These are phyloP conservation scores for Solanum corneliomulleri DNA, from an alignment of 257 asterid species.

Conservation along the genomic window DNA sequence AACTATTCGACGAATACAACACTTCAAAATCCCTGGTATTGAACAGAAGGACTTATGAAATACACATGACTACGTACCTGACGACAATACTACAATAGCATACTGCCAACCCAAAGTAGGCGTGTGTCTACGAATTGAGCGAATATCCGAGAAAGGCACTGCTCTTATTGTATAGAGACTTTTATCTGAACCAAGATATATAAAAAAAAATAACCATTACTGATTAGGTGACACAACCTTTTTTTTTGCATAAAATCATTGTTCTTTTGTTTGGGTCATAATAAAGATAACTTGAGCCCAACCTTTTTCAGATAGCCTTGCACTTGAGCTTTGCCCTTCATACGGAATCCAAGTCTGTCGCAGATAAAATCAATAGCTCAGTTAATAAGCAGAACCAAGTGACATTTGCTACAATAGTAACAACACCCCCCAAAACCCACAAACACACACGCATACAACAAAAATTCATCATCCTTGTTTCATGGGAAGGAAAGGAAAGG, in stretches of 20 bases:
- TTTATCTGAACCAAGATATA: conserved; percentile 55
- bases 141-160: conserved; percentile 79
- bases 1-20: neutral
- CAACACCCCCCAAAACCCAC: neutral
- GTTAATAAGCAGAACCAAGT: neutral
- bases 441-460: neutral
- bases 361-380: neutral
- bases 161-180: conserved; percentile 78
- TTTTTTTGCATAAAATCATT: neutral
- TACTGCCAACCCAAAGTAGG: conserved; percentile 95
- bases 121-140: conserved; percentile 81
- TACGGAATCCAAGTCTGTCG: conserved; percentile 95
- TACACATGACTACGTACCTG: conserved; percentile 41
- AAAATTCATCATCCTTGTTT: neutral
- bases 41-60: neutral
- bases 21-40: neutral
- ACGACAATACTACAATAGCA: conserved; percentile 71
- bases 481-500: neutral
- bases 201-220: conserved; percentile 2
- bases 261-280: neutral
- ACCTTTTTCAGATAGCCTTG: conserved; percentile 89
- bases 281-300: neutral
- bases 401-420: neutral
- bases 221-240: neutral
- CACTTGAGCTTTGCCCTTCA: conserved; percentile 79